phyloP scores from a whole-genome alignment of 108 stramenopile genomes.

The Cylindrotheca fusiformis region DNA sequence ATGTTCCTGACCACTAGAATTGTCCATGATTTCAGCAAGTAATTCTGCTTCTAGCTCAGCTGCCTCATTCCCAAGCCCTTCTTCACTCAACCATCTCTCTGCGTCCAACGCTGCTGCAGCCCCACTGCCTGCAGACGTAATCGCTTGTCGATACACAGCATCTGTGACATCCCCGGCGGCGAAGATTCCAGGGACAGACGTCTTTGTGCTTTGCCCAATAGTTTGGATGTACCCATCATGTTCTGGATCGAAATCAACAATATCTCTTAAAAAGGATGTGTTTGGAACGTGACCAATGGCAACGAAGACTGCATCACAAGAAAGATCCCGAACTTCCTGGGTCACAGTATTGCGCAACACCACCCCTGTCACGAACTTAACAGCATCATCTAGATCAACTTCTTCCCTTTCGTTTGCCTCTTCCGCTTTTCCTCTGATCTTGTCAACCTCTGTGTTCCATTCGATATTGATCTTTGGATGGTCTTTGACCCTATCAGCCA shows the following conservation, averaged over 20 bases:
- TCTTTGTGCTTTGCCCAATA: constrained; percentile 56
- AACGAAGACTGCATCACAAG: constrained; percentile 86
- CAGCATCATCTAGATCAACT: constrained; percentile 56
- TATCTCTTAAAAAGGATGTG: constrained; percentile 77
- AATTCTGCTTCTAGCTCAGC: constrained; percentile 85
- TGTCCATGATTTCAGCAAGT: constrained; percentile 71
- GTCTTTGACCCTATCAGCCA: constrained; percentile 80
- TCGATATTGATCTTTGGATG: constrained; percentile 81
- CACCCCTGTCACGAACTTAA: constrained; percentile 70
- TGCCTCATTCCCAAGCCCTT: constrained; percentile 85
- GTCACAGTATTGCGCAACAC: constrained; percentile 62
- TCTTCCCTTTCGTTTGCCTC: constrained; percentile 37
- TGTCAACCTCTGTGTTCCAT: constrained; percentile 82
- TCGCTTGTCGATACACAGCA: constrained; percentile 92
- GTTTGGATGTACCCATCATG: constrained; percentile 83
- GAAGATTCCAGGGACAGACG: constrained; percentile 91
- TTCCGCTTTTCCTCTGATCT: constrained; percentile 63
- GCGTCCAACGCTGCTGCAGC: constrained; percentile 95
- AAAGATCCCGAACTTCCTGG: constrained; percentile 49
- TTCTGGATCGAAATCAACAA: constrained; percentile 82
- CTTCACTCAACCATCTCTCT: constrained; percentile 90
- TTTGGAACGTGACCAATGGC: constrained; percentile 95
- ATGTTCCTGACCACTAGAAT: constrained; percentile 7
- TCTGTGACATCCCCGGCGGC: constrained; percentile 95
- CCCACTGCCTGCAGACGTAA: constrained; percentile 93